Conservation (phyloP, 2,329 filamentous ascomycete genomes). For the Aspergillus brasiliensis region DNA sequence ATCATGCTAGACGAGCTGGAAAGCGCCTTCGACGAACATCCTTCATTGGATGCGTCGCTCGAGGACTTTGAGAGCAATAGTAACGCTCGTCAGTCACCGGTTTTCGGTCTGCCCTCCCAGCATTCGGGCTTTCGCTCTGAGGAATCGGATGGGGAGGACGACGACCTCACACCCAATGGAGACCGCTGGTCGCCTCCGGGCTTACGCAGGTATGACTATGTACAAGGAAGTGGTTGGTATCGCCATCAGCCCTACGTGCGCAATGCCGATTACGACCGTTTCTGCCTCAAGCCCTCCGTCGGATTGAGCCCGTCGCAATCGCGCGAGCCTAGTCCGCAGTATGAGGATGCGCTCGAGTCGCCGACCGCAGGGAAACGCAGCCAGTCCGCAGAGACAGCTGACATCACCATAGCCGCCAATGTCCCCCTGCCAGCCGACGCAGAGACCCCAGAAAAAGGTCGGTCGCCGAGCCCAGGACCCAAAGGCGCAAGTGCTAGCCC, state of each 20-base stretch:
- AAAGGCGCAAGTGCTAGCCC: constrained; percentile 20
- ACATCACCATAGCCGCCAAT: constrained; percentile 43
- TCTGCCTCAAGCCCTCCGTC: constrained; percentile 45
- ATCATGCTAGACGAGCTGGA: constrained; percentile 52
- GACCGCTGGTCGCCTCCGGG: constrained; percentile 68
- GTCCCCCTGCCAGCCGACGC: constrained; percentile 58
- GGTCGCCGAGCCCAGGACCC: constrained; percentile 57
- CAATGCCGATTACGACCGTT: constrained; percentile 36
- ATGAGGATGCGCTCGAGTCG: constrained; percentile 57
- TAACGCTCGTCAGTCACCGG: constrained; percentile 49
- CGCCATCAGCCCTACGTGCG: constrained; percentile 53
- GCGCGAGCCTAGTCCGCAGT: constrained; percentile 61
- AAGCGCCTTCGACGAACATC: constrained; percentile 58
- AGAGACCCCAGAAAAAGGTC: constrained; percentile 59
- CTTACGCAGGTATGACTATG: constrained; percentile 55
- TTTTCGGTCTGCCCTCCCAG: constrained; percentile 59
- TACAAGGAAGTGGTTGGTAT: constrained; percentile 59
- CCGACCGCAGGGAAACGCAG: constrained; percentile 32
- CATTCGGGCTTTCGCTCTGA: constrained; percentile 66
- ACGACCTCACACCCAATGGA: constrained; percentile 38
- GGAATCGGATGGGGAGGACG: constrained; percentile 47
- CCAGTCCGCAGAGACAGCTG: constrained; percentile 28
- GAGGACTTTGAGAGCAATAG: constrained; percentile 63
- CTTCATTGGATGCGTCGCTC: constrained; percentile 61
- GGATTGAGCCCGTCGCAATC: constrained; percentile 54